Percentiles rank a stretch among this genome's conserved stretches.
Conservation (phyloP, 139 green algal species). For the Desmodesmus armatus region DNA sequence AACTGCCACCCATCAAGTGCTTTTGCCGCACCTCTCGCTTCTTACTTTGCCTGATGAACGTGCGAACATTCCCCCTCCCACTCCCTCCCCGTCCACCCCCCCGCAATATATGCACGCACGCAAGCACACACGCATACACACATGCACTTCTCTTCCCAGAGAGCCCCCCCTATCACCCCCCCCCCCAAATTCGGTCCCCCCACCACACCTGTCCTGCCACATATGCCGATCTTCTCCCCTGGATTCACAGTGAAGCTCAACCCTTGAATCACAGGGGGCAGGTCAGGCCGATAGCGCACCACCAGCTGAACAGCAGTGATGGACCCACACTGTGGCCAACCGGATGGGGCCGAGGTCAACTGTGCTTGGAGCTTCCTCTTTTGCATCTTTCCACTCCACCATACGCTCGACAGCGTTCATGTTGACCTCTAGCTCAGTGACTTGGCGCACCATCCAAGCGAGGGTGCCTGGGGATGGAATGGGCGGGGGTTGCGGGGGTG, state of each 20-base stretch:
- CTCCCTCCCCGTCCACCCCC: no score
- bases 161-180: no score
- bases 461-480: no score
- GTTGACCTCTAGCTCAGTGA: conserved; percentile 88
- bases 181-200: no score
- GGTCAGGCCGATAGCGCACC: conserved; percentile 74
- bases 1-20: no score
- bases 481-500: no score
- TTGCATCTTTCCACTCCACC: conserved; percentile 75
- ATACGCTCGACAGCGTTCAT: conserved; percentile 77
- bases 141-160: background rate
- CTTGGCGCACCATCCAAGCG: conserved; percentile 88
- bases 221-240: conserved; percentile 75
- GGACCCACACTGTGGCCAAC: conserved; percentile 74
- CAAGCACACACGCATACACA: no score
- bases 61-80: no score
- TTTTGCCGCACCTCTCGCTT: no score
- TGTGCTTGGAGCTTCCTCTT: conserved; percentile 65
- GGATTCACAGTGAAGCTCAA: conserved; percentile 75
- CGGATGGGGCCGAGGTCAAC: conserved; percentile 40
- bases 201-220: conserved; percentile 76
- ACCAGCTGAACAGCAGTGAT: conserved; percentile 54
- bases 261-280: conserved; percentile 75
- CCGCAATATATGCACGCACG: no score
- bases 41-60: no score